Percentiles rank a stretch among this genome's conserved stretches.
These are phyloP conservation scores for Cercophora newfieldiana DNA, from an alignment of 495 filamentous ascomycete genomes.

Conservation along the genomic window DNA sequence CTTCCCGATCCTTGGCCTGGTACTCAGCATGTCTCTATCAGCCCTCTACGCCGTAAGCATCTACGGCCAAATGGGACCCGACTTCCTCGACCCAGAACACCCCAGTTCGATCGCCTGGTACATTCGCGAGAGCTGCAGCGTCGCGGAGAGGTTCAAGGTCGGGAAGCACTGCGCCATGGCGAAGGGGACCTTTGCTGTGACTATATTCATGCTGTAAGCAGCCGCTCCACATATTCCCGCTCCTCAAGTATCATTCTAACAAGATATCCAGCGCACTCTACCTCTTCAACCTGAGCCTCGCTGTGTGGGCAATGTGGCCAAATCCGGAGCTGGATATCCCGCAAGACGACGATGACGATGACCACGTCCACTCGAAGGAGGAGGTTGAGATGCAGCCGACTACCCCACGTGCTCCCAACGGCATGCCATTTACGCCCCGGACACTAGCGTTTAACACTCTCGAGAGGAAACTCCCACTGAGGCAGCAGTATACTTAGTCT, in stretches of 20 bases:
- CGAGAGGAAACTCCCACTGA: constrained; percentile 48
- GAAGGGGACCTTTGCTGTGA: constrained; percentile 71
- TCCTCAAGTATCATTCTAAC: constrained; percentile 10
- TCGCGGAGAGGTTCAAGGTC: constrained; percentile 56
- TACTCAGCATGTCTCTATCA: constrained; percentile 58
- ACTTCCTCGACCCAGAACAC: constrained; percentile 72
- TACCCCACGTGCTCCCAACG: constrained; percentile 26
- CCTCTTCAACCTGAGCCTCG: constrained; percentile 55
- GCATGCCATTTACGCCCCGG: constrained; percentile 51
- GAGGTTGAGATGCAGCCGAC: constrained; percentile 48
- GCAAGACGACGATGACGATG: constrained; percentile 42
- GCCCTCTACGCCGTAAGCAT: constrained; percentile 67
- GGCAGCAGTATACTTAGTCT: constrained; percentile 8
- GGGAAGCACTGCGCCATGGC: constrained; percentile 74
- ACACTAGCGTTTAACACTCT: constrained; percentile 58
- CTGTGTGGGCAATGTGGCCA: constrained; percentile 62
- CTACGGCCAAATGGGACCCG: constrained; percentile 73
- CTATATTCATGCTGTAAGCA: constrained; percentile 69
- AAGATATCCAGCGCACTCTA: constrained; percentile 51
- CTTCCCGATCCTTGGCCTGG: constrained; percentile 64
- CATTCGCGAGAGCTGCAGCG: constrained; percentile 71
- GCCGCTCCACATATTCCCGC: too few species aligned
- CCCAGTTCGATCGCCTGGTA: constrained; percentile 78
- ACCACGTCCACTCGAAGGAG: constrained; percentile 33
- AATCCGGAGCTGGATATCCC: constrained; percentile 43